phyloP scores from a whole-genome alignment of 352 stramenopile genomes.

The Phytophthora syringae region DNA sequence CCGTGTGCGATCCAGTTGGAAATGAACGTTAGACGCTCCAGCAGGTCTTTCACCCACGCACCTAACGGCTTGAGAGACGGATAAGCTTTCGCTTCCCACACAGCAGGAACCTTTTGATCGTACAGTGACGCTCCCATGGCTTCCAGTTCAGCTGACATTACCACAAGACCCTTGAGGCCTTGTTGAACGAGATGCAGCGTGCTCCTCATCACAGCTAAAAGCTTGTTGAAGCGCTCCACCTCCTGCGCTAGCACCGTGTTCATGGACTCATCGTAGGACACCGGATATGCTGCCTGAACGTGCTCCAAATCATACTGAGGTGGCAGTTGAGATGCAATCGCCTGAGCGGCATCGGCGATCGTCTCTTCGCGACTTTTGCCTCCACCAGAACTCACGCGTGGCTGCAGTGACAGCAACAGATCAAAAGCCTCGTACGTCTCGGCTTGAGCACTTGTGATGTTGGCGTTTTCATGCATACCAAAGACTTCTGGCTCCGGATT shows the following conservation, averaged over 20 bases:
- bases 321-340: constrained; percentile 84
- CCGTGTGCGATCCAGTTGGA: constrained; percentile 76
- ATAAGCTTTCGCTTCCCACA: constrained; percentile 92
- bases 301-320: constrained; percentile 86
- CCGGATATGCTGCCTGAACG: constrained; percentile 85
- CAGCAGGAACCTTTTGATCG: constrained; percentile 85
- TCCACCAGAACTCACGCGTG: constrained; percentile 73
- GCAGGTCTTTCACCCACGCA: constrained; percentile 89
- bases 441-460: constrained; percentile 93
- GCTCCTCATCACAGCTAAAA: constrained; percentile 84
- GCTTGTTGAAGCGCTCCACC: constrained; percentile 90
- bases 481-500: constrained; percentile 94
- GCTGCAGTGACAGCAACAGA: constrained; percentile 88
- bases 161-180: constrained; percentile 86
- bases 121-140: constrained; percentile 88
- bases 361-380: constrained; percentile 89
- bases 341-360: constrained; percentile 83
- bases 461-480: constrained; percentile 95
- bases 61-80: constrained; percentile 91
- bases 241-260: constrained; percentile 94
- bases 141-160: constrained; percentile 90
- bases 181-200: constrained; percentile 88
- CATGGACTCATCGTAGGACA: constrained; percentile 92
- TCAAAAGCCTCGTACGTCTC: constrained; percentile 92
- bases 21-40: constrained; percentile 78